Evolutionary conservation across 805 yeast species (phyloP), one percentile per base, ranked within the genome.

Genomic region (Limtongozyma cylindracea): DNA sequence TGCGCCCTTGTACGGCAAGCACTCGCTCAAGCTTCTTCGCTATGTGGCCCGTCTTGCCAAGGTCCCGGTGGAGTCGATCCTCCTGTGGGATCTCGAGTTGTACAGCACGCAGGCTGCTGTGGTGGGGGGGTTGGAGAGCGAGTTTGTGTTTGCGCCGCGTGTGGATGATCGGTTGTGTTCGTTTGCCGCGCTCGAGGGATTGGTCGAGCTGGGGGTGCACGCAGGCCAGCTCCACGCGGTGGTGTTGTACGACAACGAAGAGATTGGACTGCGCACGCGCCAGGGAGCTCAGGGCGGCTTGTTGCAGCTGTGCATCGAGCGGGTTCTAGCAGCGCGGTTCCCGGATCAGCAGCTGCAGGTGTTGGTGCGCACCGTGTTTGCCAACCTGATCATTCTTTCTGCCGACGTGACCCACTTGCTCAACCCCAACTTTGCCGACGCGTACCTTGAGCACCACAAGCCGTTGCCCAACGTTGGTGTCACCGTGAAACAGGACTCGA

Each of bases 371-470:
- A 13, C 15, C 6, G 18, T 12, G 13, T 18, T 4, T 6, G 44
- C 49, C 14, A 47, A 47, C 26, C 39, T 52, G 9, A 23, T 49
- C 4, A 22, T 49, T 10, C 28, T 51, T 11, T 49, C 56, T 3
- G 50, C 55, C 3, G 58, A 51, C 28, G 56, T 50, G 6, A 51
- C 56, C 4, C 58, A 50, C 27, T 45, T 47, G 5, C 27, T 51
- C 19, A 51, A 51, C 29, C 57, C 57, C 8, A 50, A 50, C 30
- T 51, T 49, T 29, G 25, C 31, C 11, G 27, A 31, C 10, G 43
- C 31, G 0, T 47, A 49, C 27, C 31, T 50, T 20, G 36, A 38
- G 11, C 30, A 32, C 12, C 45, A 49, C 31, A 39, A 24, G 19
- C 56, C 57, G 2, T 22, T 46, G 8, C 55, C 50, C 11, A 51